Percentiles rank a stretch among this genome's conserved stretches.
Evolutionary conservation across 2,329 filamentous ascomycete genomes (phyloP).

Genomic region (Diaporthe longicolla): DNA sequence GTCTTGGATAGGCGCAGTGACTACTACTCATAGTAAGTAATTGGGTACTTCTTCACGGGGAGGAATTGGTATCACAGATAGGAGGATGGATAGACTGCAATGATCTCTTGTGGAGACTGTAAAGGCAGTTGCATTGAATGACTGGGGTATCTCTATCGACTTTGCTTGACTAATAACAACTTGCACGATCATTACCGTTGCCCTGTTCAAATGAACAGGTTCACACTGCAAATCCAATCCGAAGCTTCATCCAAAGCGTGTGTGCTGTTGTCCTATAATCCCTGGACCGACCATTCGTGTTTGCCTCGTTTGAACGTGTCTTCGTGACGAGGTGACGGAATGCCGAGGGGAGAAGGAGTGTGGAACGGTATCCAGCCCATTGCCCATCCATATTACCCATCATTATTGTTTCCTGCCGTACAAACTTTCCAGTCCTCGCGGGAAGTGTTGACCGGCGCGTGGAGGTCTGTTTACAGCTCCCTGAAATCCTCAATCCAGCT

Average conservation of each 20-base stretch:
- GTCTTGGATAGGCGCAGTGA: background rate
- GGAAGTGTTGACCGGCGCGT: background rate
- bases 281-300: slow-evolving; percentile 13
- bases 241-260: slow-evolving; percentile 20
- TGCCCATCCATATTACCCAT: slow-evolving; percentile 26
- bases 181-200: slow-evolving; percentile 26
- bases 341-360: slow-evolving; percentile 18
- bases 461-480: slow-evolving; percentile 8
- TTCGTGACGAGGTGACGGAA: background rate
- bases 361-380: slow-evolving; percentile 38
- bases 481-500: slow-evolving; percentile 24
- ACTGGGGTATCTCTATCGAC: slow-evolving; percentile 42
- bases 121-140: slow-evolving; percentile 35
- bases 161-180: slow-evolving; percentile 27
- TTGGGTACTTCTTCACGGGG: background rate
- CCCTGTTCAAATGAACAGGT: slow-evolving; percentile 3
- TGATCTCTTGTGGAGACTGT: background rate
- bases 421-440: background rate
- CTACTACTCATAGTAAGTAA: background rate
- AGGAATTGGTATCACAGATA: background rate
- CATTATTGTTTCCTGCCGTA: slow-evolving; percentile 27
- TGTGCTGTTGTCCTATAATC: slow-evolving; percentile 26
- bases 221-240: slow-evolving; percentile 15
- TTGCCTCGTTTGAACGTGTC: slow-evolving; percentile 19
- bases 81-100: background rate